Evolutionary conservation across 1,284 basidiomycete species (phyloP).

Genomic region (Cutaneotrichosporon curvatum): DNA sequence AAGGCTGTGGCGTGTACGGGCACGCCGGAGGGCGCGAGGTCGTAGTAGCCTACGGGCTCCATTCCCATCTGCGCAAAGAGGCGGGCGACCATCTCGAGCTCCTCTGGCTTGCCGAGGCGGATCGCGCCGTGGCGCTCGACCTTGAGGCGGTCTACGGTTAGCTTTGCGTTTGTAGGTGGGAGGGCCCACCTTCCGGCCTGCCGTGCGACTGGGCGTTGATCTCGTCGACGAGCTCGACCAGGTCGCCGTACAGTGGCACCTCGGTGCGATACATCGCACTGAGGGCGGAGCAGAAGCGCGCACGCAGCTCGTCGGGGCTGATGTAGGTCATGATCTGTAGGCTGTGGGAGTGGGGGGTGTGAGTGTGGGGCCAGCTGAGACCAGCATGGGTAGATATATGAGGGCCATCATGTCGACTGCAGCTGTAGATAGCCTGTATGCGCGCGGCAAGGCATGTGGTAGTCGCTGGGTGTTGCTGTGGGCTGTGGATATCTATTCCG

Average conservation of each 20-base stretch:
- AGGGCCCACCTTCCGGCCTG: slow-evolving; percentile 11
- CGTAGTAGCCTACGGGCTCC: slow-evolving; percentile 48
- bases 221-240: slow-evolving; percentile 43
- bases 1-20: slow-evolving; percentile 49
- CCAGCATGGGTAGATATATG: background rate
- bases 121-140: slow-evolving; percentile 49
- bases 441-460: too few relatives aligned
- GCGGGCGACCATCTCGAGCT: slow-evolving; percentile 42
- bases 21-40: slow-evolving; percentile 42
- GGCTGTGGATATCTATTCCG: too few relatives aligned
- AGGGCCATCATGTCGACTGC: background rate
- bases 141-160: slow-evolving; percentile 35
- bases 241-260: slow-evolving; percentile 47
- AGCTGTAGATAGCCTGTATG: background rate
- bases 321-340: slow-evolving; percentile 4
- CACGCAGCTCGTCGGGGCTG: slow-evolving; percentile 35
- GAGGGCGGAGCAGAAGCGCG: slow-evolving; percentile 40
- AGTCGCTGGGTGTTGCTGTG: too few relatives aligned
- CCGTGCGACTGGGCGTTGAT: slow-evolving; percentile 30
- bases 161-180: too few relatives aligned
- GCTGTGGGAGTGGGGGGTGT: background rate
- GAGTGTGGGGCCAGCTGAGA: too few relatives aligned
- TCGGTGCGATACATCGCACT: slow-evolving; percentile 44
- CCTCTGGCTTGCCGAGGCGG: slow-evolving; percentile 43
- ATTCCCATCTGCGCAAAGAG: slow-evolving; percentile 46